Evolutionary conservation across 352 stramenopile genomes (phyloP), one percentile per base, ranked within the genome.

Genomic region (Poterioochromonas sp.): DNA sequence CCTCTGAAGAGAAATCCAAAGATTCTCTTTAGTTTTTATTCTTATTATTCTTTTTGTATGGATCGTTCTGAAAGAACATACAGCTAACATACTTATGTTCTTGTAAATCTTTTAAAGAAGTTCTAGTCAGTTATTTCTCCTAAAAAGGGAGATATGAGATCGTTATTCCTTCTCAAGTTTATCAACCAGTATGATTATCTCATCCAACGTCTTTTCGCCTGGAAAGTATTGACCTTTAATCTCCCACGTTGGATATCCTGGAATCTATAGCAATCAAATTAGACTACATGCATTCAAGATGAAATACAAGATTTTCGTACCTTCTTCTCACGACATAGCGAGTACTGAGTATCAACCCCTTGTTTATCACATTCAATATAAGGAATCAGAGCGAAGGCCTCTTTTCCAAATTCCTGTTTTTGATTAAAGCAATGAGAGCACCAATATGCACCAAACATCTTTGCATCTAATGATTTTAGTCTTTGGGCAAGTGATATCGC

Each of bases 221-320:
- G 87, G 87, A 84, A 88, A 93, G 43, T 91, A 81, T 64, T 91
- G 83, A 12, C 88, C 88, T 53, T 81, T 81, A 79, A 93, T 93
- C 73, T 92, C 87, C 87, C 87, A 93, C 26, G 88, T 93, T 22
- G 88, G 88, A 85, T 90, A 92, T 53, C 87, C 87, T 12, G 86
- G 87, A 18, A 93, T 82, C 71, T 90, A 44, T 44, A 44, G 60
- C 18, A 20, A 44, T 44, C 18, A 39, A 39, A 5, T 20, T 69
- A 39, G 5, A 44, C 34, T 18, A 18, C 5, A 69, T 39, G 39
- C 60, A 69, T 18, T 18, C 18, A 18, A 18, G 18, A 44, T 18
- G 22, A 41, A 18, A 76, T 68, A 5, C 29, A 68, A 41, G 20
- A 68, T n/a, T n/a, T n/a, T 18, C 58, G 29, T 68, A 68, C 58